Percentiles rank a stretch among this genome's conserved stretches.
phyloP scores from a whole-genome alignment of 257 asterid species.

The Echium plantagineum region DNA sequence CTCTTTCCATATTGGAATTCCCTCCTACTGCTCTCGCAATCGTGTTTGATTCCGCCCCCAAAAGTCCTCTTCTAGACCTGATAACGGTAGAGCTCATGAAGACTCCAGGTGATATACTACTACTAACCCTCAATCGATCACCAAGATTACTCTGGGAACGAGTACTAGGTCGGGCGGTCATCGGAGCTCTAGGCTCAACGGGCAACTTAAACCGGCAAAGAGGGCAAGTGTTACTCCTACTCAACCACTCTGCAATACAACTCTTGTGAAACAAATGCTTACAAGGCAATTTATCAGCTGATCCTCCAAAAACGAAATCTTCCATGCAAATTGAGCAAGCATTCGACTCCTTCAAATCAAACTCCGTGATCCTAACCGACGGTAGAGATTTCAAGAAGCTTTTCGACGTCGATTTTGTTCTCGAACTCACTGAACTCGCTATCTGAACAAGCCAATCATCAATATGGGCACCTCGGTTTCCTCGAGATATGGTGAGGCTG shows the following conservation, averaged over 20 bases:
- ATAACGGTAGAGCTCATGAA: no score
- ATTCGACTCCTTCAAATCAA: constrained; percentile 12
- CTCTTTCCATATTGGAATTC: no score
- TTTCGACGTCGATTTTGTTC: constrained; percentile 4
- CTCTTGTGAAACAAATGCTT: constrained; percentile 36
- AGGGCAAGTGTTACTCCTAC: constrained; percentile 44
- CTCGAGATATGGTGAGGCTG: no score
- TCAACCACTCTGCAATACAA: constrained; percentile 46
- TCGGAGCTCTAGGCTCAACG: constrained; percentile 4
- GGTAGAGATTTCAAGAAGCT: constrained; percentile 28
- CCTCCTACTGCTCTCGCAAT: no score
- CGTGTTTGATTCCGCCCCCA: no score
- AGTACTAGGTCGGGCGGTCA: background rate
- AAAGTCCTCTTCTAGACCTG: background rate
- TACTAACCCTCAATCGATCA: no score
- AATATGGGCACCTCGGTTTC: no score
- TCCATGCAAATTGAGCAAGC: constrained; percentile 52
- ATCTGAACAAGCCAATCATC: no score
- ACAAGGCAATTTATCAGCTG: constrained; percentile 34
- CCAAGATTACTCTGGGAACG: background rate
- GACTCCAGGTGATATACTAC: no score
- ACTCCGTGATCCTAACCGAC: constrained; percentile 14
- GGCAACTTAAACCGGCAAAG: constrained; percentile 42
- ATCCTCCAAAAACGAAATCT: constrained; percentile 21
- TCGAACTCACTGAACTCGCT: no score